A percentile compares a stretch with the other conserved stretches of the same genome.
Conservation (phyloP, 2,329 filamentous ascomycete species). For the Fusarium sambucinum region DNA sequence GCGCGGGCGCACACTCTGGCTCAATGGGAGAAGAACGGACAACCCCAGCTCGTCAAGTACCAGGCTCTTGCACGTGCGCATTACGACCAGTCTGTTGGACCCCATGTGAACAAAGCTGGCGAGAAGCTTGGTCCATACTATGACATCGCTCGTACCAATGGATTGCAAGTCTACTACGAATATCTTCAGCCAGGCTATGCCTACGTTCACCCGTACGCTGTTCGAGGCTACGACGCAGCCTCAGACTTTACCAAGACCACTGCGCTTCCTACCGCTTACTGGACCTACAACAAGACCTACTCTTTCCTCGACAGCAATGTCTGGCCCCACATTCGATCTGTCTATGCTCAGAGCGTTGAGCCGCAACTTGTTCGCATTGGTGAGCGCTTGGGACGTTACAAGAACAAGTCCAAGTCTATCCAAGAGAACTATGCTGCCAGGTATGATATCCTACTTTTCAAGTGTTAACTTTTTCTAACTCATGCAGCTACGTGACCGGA, state of each 20-base stretch:
- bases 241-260: conserved; percentile 76
- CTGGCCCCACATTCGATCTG: conserved; percentile 81
- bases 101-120: conserved; percentile 75
- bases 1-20: conserved; percentile 73
- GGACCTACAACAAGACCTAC: conserved; percentile 76
- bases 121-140: conserved; percentile 78
- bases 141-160: conserved; percentile 70
- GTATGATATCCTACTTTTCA: conserved; percentile 6
- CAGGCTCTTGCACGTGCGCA: conserved; percentile 70
- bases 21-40: conserved; percentile 83
- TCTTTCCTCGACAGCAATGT: conserved; percentile 80
- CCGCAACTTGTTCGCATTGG: conserved; percentile 94
- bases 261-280: conserved; percentile 77
- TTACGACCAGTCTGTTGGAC: conserved; percentile 79
- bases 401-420: conserved; percentile 54
- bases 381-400: conserved; percentile 85
- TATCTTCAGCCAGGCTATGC: conserved; percentile 81
- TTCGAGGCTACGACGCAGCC: conserved; percentile 74
- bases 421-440: conserved; percentile 31
- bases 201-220: conserved; percentile 78
- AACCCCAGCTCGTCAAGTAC: conserved; percentile 78
- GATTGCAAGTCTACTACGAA: conserved; percentile 76
- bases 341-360: conserved; percentile 94
- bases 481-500: conserved; percentile 38
- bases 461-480: conserved; percentile 16